Percentiles rank a stretch among this genome's conserved stretches.
Conservation (phyloP, 2,329 filamentous ascomycete species). For the Trichoderma endophyticum region DNA sequence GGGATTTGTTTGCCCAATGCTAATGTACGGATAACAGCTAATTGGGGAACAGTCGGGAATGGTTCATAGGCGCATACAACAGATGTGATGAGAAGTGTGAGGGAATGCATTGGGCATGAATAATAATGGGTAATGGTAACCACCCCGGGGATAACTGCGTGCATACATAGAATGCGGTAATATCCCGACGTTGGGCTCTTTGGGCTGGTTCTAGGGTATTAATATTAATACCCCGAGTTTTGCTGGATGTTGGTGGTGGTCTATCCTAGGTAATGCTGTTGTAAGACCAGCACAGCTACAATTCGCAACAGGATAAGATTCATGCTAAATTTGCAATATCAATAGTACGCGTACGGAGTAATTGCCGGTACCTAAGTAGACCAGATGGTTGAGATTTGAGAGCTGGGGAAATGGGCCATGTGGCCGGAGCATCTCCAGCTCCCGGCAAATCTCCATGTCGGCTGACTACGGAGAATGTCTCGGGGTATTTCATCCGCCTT, state of each 20-base stretch:
- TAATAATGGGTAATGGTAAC: not conserved
- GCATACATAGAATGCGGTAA: not conserved
- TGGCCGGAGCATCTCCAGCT: not conserved
- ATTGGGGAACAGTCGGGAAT: not conserved
- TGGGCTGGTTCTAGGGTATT: not conserved
- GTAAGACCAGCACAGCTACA: not conserved
- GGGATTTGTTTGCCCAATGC: not conserved
- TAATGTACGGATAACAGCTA: not conserved
- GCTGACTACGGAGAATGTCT: slow-evolving; percentile 7
- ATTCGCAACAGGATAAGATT: not conserved
- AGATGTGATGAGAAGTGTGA: not conserved
- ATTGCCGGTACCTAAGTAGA: not conserved
- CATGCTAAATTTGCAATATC: not conserved
- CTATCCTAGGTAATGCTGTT: not conserved
- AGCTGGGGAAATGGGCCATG: not conserved
- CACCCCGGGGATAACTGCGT: not conserved
- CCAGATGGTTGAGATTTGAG: not conserved
- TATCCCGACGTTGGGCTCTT: not conserved
- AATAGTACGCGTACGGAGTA: not conserved
- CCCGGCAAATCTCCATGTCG: not conserved
- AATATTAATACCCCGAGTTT: not conserved
- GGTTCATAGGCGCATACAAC: not conserved
- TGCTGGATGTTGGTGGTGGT: not conserved
- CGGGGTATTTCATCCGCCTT: not conserved
- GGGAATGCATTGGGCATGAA: not conserved